Percentiles rank a stretch among this genome's conserved stretches.
phyloP scores from a whole-genome alignment of 257 asterid species.

The Primulina huaijiensis region DNA sequence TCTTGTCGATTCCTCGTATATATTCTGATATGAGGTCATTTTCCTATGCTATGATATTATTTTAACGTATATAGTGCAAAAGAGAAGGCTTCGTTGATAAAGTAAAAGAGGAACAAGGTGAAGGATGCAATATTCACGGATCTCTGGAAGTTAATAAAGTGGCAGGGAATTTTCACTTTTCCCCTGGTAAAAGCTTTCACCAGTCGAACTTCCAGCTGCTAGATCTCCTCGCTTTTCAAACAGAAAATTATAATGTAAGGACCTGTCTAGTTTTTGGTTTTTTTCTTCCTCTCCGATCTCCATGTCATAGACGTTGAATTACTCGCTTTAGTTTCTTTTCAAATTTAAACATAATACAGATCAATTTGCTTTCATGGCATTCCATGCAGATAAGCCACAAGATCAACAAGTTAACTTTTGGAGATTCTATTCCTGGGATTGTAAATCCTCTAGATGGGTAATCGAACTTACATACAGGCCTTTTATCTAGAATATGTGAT shows the following conservation, averaged over 20 bases:
- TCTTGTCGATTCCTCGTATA: neutral
- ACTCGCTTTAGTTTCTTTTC: neutral
- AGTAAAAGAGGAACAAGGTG: constrained; percentile 90
- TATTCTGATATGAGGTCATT: neutral
- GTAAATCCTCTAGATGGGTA: constrained; percentile 96
- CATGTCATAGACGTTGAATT: neutral
- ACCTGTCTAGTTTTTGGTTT: neutral
- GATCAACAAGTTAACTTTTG: constrained; percentile 83
- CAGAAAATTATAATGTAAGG: constrained; percentile 74
- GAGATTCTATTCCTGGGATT: constrained; percentile 83
- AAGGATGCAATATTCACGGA: constrained; percentile 98
- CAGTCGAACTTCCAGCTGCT: constrained; percentile 51
- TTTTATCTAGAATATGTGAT: neutral
- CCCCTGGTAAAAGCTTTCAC: constrained; percentile 85
- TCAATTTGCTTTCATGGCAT: constrained; percentile 21
- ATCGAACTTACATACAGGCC: constrained; percentile 14
- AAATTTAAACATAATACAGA: neutral
- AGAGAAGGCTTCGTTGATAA: constrained; percentile 89
- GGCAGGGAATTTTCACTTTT: constrained; percentile 95
- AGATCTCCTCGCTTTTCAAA: constrained; percentile 63
- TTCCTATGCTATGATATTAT: neutral
- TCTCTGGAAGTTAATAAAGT: constrained; percentile 92
- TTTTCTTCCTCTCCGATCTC: neutral
- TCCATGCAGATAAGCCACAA: constrained; percentile 85
- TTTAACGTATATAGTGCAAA: constrained; percentile 50